Percentiles rank a stretch among this genome's conserved stretches.
Conservation (phyloP, 1,284 basidiomycete species). For the Malassezia restricta region DNA sequence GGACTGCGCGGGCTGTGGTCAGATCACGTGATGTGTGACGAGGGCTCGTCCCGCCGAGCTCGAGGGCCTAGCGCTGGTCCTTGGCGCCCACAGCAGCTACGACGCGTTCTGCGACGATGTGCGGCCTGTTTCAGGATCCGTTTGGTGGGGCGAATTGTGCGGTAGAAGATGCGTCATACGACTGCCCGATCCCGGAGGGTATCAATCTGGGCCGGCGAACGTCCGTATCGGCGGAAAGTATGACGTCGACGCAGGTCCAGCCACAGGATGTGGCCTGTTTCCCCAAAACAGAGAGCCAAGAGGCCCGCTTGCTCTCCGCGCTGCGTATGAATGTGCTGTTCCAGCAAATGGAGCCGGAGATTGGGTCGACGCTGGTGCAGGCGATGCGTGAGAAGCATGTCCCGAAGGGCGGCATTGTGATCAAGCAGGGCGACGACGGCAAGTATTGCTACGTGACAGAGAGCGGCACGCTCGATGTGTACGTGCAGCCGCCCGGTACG, state of each 20-base stretch:
- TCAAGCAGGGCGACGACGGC: slow-evolving; percentile 89
- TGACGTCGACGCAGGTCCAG: slow-evolving; percentile 53
- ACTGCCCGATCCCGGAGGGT: slow-evolving; percentile 45
- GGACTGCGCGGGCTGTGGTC: no score
- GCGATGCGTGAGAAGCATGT: slow-evolving; percentile 87
- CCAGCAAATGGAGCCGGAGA: slow-evolving; percentile 89
- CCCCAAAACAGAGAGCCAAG: slow-evolving; percentile 72
- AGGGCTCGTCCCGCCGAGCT: no score
- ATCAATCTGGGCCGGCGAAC: slow-evolving; percentile 78
- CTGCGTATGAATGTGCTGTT: slow-evolving; percentile 87
- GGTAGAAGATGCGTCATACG: neutral
- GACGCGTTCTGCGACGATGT: neutral
- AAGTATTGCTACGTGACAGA: slow-evolving; percentile 98
- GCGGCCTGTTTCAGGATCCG: neutral
- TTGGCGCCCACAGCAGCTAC: no score
- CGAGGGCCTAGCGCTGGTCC: no score
- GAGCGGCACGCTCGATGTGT: slow-evolving; percentile 73
- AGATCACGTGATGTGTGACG: no score
- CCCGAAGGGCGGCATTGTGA: slow-evolving; percentile 65
- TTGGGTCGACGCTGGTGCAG: slow-evolving; percentile 77
- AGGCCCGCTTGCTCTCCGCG: slow-evolving; percentile 70
- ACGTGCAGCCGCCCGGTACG: slow-evolving; percentile 53
- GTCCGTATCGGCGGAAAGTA: slow-evolving; percentile 93
- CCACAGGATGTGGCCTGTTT: neutral
- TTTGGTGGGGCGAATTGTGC: neutral